These are phyloP conservation scores for Daldinia loculata DNA, from an alignment of 495 filamentous ascomycete species.

Conservation along the genomic window DNA sequence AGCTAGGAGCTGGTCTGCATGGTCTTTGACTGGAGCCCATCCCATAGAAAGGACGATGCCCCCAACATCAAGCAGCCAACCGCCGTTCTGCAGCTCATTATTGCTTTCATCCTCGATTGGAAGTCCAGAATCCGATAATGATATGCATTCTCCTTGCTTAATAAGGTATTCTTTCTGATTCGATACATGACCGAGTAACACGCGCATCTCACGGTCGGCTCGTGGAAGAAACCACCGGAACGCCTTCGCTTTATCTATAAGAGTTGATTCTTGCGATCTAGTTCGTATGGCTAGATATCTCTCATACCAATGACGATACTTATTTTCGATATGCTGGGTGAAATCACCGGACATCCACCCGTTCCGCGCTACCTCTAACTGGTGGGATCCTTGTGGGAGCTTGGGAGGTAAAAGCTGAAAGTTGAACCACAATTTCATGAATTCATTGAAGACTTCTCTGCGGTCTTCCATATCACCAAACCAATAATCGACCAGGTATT, in stretches of 20 bases:
- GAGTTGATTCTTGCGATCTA: constrained; percentile 36
- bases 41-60: constrained; percentile 55
- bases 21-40: constrained; percentile 52
- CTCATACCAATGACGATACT: constrained; percentile 46
- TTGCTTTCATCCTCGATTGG: constrained; percentile 35
- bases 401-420: constrained; percentile 52
- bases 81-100: constrained; percentile 36
- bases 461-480: constrained; percentile 53
- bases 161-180: constrained; percentile 49
- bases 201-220: constrained; percentile 45
- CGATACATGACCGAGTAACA: constrained; percentile 51
- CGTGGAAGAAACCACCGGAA: constrained; percentile 44
- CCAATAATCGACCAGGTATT: constrained; percentile 54
- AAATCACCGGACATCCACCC: constrained; percentile 53
- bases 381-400: constrained; percentile 33
- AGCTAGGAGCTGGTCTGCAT: constrained; percentile 53
- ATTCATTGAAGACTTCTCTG: constrained; percentile 51
- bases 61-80: constrained; percentile 57
- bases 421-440: constrained; percentile 52
- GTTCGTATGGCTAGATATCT: constrained; percentile 29
- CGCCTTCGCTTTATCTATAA: constrained; percentile 34
- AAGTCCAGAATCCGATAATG: constrained; percentile 41
- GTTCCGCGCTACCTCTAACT: constrained; percentile 46
- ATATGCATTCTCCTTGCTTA: constrained; percentile 42
- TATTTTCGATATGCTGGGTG: constrained; percentile 40